Evolutionary conservation across 345 rosid species (phyloP), one percentile per base, ranked within the genome.

Genomic region (Dipteronia dyeriana): DNA sequence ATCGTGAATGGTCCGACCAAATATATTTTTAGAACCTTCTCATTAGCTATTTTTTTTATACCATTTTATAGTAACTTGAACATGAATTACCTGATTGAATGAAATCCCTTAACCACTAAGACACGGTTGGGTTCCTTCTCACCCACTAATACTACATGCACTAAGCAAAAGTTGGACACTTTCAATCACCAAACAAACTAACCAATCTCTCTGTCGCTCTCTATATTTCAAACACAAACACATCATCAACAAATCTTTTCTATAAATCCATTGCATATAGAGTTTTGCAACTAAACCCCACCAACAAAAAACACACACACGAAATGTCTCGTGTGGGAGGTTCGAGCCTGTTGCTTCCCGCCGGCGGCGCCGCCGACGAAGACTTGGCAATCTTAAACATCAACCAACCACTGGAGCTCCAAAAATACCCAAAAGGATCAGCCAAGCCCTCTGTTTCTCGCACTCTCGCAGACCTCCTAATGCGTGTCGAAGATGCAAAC

Each of bases 391-490:
- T 85, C 75, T 85, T 79, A 66, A 20, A 68, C 74, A 79, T 39
- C 22, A 73, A 56, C 85, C 83, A 74, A 19, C 60, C 83, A 20
- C 47, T 80, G 76, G 91, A 91, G 81, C 88, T 85, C 74, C 88
- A 78, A 68, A 83, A 83, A 9, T 54, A 69, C 78, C 78, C 89
- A 0, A 59, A 57, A 53, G 76, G 59, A 56, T 47, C 77, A 9
- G 82, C n/a, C n/a, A n/a, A n/a, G n/a, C n/a, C n/a, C n/a, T n/a
- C n/a, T n/a, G n/a, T 83, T 57, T 79, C 92, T 64, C 83, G 80
- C 2, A 87, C 93, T 3, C 86, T 93, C 9, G 91, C 92, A 0
- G 94, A 91, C 80, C 90, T 93, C 43, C 82, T 91, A 4, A 86
- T 31, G 87, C 79, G 73, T 4, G 97, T 91, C 1, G 95, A 93